Percentiles rank a stretch among this genome's conserved stretches.
Conservation (phyloP, 768 basidiomycete genomes). For the Mycena floridula region DNA sequence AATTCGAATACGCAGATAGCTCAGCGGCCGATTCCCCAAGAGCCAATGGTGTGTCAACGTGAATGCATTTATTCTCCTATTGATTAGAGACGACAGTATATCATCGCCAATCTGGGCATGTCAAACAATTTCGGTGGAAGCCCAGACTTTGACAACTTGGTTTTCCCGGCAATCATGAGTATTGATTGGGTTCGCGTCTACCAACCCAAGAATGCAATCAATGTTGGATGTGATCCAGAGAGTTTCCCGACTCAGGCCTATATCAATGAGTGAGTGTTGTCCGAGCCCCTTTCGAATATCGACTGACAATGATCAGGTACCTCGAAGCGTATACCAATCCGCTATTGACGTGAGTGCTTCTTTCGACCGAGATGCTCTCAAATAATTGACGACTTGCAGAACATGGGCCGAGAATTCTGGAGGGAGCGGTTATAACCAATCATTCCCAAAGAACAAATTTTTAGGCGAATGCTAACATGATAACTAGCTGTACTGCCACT, state of each 20-base stretch:
- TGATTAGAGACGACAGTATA: constrained; percentile 22
- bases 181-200: constrained; percentile 69
- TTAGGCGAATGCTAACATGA: neutral
- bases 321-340: no score
- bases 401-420: no score
- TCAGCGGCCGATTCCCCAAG: constrained; percentile 48
- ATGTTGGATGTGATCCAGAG: constrained; percentile 65
- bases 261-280: neutral
- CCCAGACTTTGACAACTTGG: constrained; percentile 38
- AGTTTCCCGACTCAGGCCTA: neutral
- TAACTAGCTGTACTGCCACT: no score
- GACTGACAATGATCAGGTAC: neutral
- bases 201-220: constrained; percentile 42
- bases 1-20: constrained; percentile 42
- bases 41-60: constrained; percentile 61
- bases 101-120: constrained; percentile 10
- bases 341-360: no score
- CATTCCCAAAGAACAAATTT: neutral
- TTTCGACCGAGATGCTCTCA: no score
- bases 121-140: constrained; percentile 41
- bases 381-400: no score
- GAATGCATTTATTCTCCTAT: constrained; percentile 14
- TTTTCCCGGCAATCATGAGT: constrained; percentile 43
- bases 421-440: neutral
- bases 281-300: neutral